phyloP scores from a whole-genome alignment of 345 rosid species.

The Gossypium longicalyx region DNA sequence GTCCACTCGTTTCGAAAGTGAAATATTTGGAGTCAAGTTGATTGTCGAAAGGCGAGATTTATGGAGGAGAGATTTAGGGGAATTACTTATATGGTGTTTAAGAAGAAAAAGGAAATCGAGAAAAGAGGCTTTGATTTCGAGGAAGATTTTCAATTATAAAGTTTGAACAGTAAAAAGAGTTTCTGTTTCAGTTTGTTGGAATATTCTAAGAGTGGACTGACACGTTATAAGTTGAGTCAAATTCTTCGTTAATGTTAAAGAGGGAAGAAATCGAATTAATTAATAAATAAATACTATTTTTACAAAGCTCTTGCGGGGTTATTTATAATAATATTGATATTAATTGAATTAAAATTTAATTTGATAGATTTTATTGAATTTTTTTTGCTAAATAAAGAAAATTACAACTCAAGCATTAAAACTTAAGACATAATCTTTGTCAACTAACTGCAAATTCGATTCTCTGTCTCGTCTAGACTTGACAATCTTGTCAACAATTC shows the following conservation, averaged over 20 bases:
- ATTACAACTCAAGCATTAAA: too few relatives aligned
- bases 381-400: too few relatives aligned
- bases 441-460: too few relatives aligned
- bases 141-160: slow-evolving; percentile 9
- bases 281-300: neutral
- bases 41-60: slow-evolving; percentile 18
- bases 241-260: neutral
- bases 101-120: neutral
- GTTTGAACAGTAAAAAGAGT: neutral
- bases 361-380: too few relatives aligned
- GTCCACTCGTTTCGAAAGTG: slow-evolving; percentile 41
- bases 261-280: neutral
- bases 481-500: too few relatives aligned
- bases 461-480: too few relatives aligned
- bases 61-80: slow-evolving; percentile 1
- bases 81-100: neutral
- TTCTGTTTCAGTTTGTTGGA: slow-evolving; percentile 1
- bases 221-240: neutral
- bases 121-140: neutral
- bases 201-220: slow-evolving; percentile 8
- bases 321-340: too few relatives aligned
- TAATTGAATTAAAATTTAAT: too few relatives aligned
- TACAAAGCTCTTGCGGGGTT: too few relatives aligned
- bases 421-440: too few relatives aligned
- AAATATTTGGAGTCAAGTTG: slow-evolving; percentile 22